These are phyloP conservation scores for Cladosporium sp. DNA, from an alignment of 2,329 filamentous ascomycete genomes.

Conservation along the genomic window DNA sequence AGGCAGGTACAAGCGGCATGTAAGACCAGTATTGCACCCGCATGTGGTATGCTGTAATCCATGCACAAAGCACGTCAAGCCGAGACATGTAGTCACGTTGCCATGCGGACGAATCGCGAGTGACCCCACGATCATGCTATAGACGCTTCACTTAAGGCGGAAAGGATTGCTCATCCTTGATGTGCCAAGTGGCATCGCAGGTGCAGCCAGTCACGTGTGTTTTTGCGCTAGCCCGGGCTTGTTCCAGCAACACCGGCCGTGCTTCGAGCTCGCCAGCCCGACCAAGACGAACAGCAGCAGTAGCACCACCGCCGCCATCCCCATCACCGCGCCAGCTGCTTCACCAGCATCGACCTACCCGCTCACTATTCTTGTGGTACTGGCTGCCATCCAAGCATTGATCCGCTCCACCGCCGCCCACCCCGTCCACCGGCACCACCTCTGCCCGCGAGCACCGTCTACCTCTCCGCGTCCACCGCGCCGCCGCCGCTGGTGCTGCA, in stretches of 20 bases:
- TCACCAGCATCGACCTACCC: background rate
- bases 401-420: conserved; percentile 6
- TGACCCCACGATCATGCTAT: background rate
- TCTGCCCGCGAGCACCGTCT: background rate
- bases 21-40: background rate
- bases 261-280: background rate
- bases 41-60: background rate
- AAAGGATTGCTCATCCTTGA: background rate
- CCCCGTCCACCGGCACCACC: background rate
- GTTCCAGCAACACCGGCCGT: background rate
- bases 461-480: background rate
- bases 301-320: background rate
- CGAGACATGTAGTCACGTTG: background rate
- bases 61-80: conserved; percentile 1
- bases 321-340: conserved; percentile 1
- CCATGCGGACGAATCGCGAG: background rate
- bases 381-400: conserved; percentile 8
- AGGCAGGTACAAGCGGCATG: too few species aligned
- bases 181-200: conserved; percentile 1
- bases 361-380: conserved; percentile 9
- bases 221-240: background rate
- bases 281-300: background rate
- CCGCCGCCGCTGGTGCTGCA: background rate
- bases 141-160: background rate
- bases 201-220: background rate